Base-by-base conservation (phyloP, 768 basidiomycete genomes). In the Galerina marginata region DNA sequence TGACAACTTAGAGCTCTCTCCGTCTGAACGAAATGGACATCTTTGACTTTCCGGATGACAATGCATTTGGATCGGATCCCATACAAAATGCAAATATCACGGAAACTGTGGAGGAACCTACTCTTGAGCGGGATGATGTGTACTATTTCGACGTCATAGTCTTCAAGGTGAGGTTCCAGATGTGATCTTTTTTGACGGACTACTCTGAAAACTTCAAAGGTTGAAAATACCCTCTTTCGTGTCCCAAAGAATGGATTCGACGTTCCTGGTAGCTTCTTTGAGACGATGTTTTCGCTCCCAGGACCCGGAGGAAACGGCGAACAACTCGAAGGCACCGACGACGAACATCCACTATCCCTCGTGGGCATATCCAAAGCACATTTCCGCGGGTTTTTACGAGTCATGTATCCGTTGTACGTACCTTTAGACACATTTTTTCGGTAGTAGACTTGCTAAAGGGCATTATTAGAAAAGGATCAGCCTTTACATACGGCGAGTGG, bases 161-260 rank as follows among this genome's bases (percentile, higher is more conserved):
- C 29, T 33, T 33, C 29, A 2, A 33, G 29, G 29, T 33, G 29
- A 33, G 29, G 0, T 33, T 2, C 29, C 0, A 5, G 29, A 0
- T 33, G 29, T 7, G 46, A n/a, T n/a, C n/a, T n/a, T n/a, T n/a
- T n/a, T n/a, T n/a, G n/a, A n/a, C n/a, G n/a, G n/a, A n/a, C n/a
- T n/a, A n/a, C n/a, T n/a, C n/a, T n/a, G n/a, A n/a, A n/a, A n/a
- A n/a, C 20, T 12, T 16, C 20, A 50, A 52, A 62, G 61, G 61
- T 62, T 40, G 61, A 52, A 9, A 47, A 58, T 43, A 58, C 37
- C 26, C 49, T 58, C 10, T 62, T 62, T 40, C 42, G 51, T n/a
- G 61, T 62, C 25, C 61, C 61, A 20, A 42, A 51, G 46, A 42
- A 58, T 23, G 61, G 56, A 16, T 62, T 62, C 26, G 51, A 62